Evolutionary conservation across 345 rosid species (phyloP).

Genomic region (Physaria fendleri): DNA sequence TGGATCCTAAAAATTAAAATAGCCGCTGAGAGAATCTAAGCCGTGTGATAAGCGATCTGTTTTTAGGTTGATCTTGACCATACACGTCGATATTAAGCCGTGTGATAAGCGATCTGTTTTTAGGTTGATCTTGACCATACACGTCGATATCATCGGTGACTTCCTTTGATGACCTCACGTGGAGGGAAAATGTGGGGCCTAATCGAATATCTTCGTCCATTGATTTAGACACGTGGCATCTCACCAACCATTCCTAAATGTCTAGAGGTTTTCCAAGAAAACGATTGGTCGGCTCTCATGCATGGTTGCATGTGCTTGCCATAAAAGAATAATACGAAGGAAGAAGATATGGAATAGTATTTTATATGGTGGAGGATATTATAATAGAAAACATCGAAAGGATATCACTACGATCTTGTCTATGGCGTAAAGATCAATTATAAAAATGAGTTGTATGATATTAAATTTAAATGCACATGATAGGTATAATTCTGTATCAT

Average conservation of each 20-base stretch:
- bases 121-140: slow-evolving; percentile 44
- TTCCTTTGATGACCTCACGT: slow-evolving; percentile 32
- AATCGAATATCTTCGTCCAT: not conserved
- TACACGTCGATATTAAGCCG: slow-evolving; percentile 33
- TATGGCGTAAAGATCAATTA: slow-evolving; percentile 13
- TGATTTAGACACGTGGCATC: slow-evolving; percentile 28
- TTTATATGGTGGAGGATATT: slow-evolving; percentile 24
- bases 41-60: slow-evolving; percentile 46
- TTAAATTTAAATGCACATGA: not conserved
- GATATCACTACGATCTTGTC: slow-evolving; percentile 12
- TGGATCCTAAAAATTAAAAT: slow-evolving; percentile 34
- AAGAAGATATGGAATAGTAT: not conserved
- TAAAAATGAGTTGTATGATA: not conserved
- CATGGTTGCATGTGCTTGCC: slow-evolving; percentile 33
- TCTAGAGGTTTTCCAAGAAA: slow-evolving; percentile 19
- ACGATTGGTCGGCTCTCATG: slow-evolving; percentile 33
- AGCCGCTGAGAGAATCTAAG: slow-evolving; percentile 38
- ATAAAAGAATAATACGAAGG: slow-evolving; percentile 5
- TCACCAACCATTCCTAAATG: slow-evolving; percentile 18
- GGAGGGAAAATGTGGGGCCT: slow-evolving; percentile 32
- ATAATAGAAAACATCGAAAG: slow-evolving; percentile 4
- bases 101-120: too few species aligned
- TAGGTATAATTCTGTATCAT: not conserved
- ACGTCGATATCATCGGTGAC: slow-evolving; percentile 21
- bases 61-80: slow-evolving; percentile 40